A percentile compares a stretch with the other conserved stretches of the same genome.
Evolutionary conservation across 2,329 filamentous ascomycete species (phyloP).

Genomic region (Aspergillus costaricaensis): DNA sequence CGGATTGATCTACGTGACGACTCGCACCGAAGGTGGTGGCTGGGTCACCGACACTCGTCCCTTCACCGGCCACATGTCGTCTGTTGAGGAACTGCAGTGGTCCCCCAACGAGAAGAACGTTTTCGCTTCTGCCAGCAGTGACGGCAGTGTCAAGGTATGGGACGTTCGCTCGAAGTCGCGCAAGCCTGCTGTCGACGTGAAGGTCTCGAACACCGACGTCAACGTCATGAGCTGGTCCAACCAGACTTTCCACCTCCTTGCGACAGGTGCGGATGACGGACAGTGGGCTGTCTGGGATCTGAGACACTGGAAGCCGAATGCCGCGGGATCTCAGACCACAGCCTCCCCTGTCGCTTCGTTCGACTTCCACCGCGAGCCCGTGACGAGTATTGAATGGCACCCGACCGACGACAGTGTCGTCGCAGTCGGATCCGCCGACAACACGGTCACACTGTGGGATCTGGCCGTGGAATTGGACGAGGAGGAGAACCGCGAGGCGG

Average conservation of each 20-base stretch:
- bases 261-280: conserved; percentile 89
- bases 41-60: conserved; percentile 84
- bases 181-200: conserved; percentile 82
- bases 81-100: conserved; percentile 96
- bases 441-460: conserved; percentile 95
- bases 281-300: conserved; percentile 96
- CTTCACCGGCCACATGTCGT: conserved; percentile 80
- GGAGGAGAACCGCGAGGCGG: conserved; percentile 89
- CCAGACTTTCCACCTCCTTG: conserved; percentile 84
- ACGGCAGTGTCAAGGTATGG: conserved; percentile 95
- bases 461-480: conserved; percentile 94
- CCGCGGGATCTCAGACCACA: conserved; percentile 50
- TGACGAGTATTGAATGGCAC: conserved; percentile 96
- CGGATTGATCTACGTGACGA: conserved; percentile 85
- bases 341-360: conserved; percentile 89
- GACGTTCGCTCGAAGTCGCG: conserved; percentile 89
- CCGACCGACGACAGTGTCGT: conserved; percentile 96
- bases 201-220: conserved; percentile 81
- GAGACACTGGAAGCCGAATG: conserved; percentile 81
- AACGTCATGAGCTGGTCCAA: conserved; percentile 97
- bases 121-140: conserved; percentile 89
- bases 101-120: conserved; percentile 90
- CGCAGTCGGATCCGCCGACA: conserved; percentile 86
- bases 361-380: conserved; percentile 92
- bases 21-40: conserved; percentile 80